Conservation (phyloP, 352 stramenopile genomes). For the Phytopythium ostracodes region DNA sequence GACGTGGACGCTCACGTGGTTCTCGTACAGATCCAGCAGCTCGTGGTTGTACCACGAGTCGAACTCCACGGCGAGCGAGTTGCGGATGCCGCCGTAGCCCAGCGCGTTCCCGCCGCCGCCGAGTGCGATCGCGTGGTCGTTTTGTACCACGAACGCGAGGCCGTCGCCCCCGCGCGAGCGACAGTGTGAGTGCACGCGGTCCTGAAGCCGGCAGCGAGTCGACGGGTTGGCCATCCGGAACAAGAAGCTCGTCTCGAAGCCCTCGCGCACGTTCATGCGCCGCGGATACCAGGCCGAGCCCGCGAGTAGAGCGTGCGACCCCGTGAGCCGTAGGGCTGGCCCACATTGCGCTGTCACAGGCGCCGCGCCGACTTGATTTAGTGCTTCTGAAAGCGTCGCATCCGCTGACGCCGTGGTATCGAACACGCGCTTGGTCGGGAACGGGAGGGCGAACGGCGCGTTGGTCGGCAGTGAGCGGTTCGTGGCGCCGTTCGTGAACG, state of each 20-base stretch:
- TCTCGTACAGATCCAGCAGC: conserved; percentile 86
- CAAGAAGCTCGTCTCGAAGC: conserved; percentile 87
- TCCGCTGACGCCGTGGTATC: conserved; percentile 12
- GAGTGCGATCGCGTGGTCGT: conserved; percentile 55
- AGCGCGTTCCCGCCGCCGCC: conserved; percentile 69
- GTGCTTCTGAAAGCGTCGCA: conserved; percentile 3
- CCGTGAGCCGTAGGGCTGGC: conserved; percentile 72
- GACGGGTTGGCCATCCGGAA: conserved; percentile 86
- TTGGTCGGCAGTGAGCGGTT: conserved; percentile 42
- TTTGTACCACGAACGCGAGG: conserved; percentile 86
- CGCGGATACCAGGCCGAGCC: conserved; percentile 90
- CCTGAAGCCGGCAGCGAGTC: conserved; percentile 80
- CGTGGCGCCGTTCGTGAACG: conserved; percentile 34
- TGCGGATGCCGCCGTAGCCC: conserved; percentile 85
- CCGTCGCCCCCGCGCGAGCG: conserved; percentile 67
- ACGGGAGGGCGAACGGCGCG: conserved; percentile 26
- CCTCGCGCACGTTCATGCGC: conserved; percentile 85
- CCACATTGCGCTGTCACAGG: conserved; percentile 54
- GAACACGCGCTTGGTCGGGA: conserved; percentile 41
- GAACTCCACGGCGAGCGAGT: conserved; percentile 89
- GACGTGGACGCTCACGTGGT: conserved; percentile 89
- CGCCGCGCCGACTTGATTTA: conserved; percentile 10
- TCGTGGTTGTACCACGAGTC: conserved; percentile 92
- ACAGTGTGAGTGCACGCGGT: conserved; percentile 85
- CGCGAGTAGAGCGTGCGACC: conserved; percentile 59